These are phyloP conservation scores for Aspergillus bridgeri DNA, from an alignment of 495 filamentous ascomycete genomes.

Conservation along the genomic window DNA sequence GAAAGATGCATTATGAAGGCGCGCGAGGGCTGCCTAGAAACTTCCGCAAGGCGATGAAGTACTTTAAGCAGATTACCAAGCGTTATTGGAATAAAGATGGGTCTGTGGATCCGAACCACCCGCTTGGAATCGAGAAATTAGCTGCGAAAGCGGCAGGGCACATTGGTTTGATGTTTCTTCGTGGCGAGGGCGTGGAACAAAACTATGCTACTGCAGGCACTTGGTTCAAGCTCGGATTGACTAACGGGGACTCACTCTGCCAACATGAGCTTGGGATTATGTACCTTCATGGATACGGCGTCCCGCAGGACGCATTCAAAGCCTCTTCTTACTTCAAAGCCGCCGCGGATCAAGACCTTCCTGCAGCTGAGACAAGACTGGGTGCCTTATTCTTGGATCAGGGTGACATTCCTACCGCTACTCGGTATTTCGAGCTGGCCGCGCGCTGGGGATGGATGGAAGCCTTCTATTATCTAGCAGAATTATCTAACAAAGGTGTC, in stretches of 20 bases:
- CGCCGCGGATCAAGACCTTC: conserved; percentile 79
- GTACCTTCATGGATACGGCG: conserved; percentile 80
- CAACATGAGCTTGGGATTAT: conserved; percentile 84
- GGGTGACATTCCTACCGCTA: conserved; percentile 71
- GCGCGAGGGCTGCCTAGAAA: conserved; percentile 70
- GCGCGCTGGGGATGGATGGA: conserved; percentile 85
- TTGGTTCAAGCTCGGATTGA: conserved; percentile 85
- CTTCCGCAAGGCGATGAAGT: conserved; percentile 68
- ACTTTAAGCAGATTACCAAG: conserved; percentile 77
- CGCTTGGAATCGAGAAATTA: conserved; percentile 66
- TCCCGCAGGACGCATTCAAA: conserved; percentile 65
- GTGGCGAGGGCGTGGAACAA: conserved; percentile 85
- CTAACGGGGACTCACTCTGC: conserved; percentile 77
- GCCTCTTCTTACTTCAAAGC: conserved; percentile 80
- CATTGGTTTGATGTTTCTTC: conserved; percentile 87
- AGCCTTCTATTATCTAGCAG: conserved; percentile 91
- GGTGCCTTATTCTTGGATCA: conserved; percentile 89
- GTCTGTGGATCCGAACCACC: conserved; percentile 50
- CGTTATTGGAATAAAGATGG: conserved; percentile 86
- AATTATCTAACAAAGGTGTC: conserved; percentile 78
- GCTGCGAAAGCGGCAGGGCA: conserved; percentile 89
- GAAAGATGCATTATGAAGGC: conserved; percentile 87
- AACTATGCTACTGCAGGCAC: conserved; percentile 67
- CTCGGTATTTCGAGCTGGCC: conserved; percentile 88
- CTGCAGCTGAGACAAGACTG: conserved; percentile 77